These are phyloP conservation scores for Cadophora luteo-olivacea DNA, from an alignment of 2,329 filamentous ascomycete species.

Conservation along the genomic window DNA sequence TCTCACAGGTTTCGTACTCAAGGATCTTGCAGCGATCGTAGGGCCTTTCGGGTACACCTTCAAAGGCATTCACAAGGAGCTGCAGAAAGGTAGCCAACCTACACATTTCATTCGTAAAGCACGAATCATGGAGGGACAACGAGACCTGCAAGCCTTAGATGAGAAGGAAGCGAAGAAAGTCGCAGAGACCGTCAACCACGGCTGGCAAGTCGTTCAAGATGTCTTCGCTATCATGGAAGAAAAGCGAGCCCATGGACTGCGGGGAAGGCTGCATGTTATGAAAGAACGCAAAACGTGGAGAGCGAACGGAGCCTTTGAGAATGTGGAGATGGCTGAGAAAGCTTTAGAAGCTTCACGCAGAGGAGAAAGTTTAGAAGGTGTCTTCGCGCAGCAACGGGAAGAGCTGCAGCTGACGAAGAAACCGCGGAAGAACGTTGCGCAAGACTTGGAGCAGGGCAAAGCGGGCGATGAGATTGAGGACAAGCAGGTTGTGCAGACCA, in stretches of 20 bases:
- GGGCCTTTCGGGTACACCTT: conserved; percentile 67
- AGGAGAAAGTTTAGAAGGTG: conserved; percentile 50
- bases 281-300: conserved; percentile 50
- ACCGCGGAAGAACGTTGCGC: conserved; percentile 30
- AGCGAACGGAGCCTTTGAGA: conserved; percentile 53
- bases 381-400: conserved; percentile 36
- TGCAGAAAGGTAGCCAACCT: conserved; percentile 59
- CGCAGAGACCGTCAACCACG: conserved; percentile 46
- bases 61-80: conserved; percentile 68
- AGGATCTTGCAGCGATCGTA: conserved; percentile 66
- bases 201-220: conserved; percentile 52
- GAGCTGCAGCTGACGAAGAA: conserved; percentile 31
- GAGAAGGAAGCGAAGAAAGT: conserved; percentile 43
- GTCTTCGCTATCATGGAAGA: conserved; percentile 50
- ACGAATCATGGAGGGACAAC: conserved; percentile 63
- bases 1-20: conserved; percentile 67
- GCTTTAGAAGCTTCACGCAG: conserved; percentile 53
- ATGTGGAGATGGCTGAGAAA: conserved; percentile 53
- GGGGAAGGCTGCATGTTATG: conserved; percentile 45
- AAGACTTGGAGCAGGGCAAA: conserved; percentile 29
- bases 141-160: conserved; percentile 49
- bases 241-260: conserved; percentile 37
- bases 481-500: conserved; percentile 27
- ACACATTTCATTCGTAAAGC: conserved; percentile 60
- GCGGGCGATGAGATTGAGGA: conserved; percentile 19